These are phyloP conservation scores for Cystobasidium onofrii DNA, from an alignment of 768 basidiomycete species.

Conservation along the genomic window DNA sequence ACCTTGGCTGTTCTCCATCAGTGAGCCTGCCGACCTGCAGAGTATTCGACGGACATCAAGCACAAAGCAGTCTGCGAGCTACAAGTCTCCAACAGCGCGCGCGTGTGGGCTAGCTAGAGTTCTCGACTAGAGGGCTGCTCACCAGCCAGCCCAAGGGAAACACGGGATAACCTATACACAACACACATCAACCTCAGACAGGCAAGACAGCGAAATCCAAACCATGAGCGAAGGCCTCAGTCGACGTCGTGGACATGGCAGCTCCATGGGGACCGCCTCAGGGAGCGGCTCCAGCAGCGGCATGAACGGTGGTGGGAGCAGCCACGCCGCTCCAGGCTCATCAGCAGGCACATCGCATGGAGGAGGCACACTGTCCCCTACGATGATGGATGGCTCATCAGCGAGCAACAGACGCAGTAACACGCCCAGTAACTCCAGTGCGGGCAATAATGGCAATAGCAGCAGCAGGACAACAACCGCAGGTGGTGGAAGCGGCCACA, in stretches of 20 bases:
- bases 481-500: conserved; percentile 27
- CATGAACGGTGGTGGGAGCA: not conserved
- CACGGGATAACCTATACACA: not conserved
- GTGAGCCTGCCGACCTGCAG: too few relatives aligned
- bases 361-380: not conserved
- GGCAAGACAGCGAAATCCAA: too few relatives aligned
- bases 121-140: too few relatives aligned
- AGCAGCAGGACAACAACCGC: not conserved
- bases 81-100: too few relatives aligned
- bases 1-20: too few relatives aligned
- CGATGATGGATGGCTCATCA: conserved; percentile 1
- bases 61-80: too few relatives aligned
- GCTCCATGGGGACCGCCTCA: not conserved
- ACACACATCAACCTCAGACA: not conserved
- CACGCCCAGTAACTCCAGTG: not conserved
- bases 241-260: conserved; percentile 15
- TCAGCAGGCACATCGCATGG: not conserved
- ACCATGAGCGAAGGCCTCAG: conserved; percentile 17
- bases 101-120: too few relatives aligned
- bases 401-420: not conserved
- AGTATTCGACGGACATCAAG: too few relatives aligned
- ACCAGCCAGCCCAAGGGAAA: too few relatives aligned
- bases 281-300: not conserved
- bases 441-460: not conserved
- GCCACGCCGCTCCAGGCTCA: not conserved